phyloP scores from a whole-genome alignment of 2,329 filamentous ascomycete genomes.

The Fusarium secorum region DNA sequence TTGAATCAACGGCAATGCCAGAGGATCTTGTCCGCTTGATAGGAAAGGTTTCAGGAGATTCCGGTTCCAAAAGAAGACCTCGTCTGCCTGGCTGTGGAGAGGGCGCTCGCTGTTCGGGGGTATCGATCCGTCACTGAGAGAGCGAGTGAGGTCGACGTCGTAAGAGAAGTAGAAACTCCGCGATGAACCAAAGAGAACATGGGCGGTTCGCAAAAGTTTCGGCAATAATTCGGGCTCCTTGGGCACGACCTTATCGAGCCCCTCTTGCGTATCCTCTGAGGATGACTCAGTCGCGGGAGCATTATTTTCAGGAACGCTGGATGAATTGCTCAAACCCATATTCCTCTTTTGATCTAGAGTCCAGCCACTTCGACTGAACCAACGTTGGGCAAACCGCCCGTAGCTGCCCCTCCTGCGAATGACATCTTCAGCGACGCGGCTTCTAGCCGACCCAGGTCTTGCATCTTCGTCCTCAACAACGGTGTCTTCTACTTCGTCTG shows the following conservation, averaged over 20 bases:
- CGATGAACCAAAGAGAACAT: conserved; percentile 82
- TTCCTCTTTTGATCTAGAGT: conserved; percentile 73
- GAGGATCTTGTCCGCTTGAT: conserved; percentile 71
- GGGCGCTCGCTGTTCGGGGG: conserved; percentile 52
- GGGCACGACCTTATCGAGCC: conserved; percentile 31
- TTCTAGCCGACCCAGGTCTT: conserved; percentile 50
- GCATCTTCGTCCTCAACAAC: conserved; percentile 46
- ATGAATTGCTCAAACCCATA: conserved; percentile 69
- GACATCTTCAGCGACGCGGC: conserved; percentile 86
- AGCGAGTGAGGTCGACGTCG: conserved; percentile 87
- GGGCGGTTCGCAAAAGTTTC: conserved; percentile 83
- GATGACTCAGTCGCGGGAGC: conserved; percentile 19
- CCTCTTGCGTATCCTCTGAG: conserved; percentile 49
- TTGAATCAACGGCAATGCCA: conserved; percentile 86
- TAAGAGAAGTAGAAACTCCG: conserved; percentile 95
- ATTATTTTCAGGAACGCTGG: conserved; percentile 27
- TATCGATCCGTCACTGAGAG: conserved; percentile 51
- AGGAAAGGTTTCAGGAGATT: conserved; percentile 78
- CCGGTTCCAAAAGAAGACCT: conserved; percentile 90
- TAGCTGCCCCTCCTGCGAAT: conserved; percentile 84
- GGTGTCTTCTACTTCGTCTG: conserved; percentile 56
- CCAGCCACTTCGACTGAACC: conserved; percentile 90
- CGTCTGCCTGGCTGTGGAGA: conserved; percentile 76
- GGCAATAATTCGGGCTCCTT: conserved; percentile 68
- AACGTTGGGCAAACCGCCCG: conserved; percentile 86